Evolutionary conservation across 345 rosid species (phyloP).

Genomic region (Kernera saxatilis): DNA sequence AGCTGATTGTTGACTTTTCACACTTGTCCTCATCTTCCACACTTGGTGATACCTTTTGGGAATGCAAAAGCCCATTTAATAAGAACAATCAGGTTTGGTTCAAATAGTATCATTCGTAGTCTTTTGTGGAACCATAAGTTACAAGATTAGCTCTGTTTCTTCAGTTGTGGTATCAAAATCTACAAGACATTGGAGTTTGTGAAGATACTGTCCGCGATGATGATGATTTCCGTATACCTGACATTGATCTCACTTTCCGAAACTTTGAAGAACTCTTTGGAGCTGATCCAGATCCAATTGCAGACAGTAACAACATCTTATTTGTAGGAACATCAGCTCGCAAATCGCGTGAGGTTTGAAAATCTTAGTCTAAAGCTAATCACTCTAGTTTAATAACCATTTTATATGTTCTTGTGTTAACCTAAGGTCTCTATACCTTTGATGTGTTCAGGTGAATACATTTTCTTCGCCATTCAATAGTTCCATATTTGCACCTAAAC

Average conservation of each 20-base stretch:
- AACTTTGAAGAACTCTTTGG: slow-evolving; percentile 81
- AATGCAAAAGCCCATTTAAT: slow-evolving; percentile 50
- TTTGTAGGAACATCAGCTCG: neutral
- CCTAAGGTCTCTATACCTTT: neutral
- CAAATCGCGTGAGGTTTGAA: slow-evolving; percentile 30
- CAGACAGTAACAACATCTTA: slow-evolving; percentile 29
- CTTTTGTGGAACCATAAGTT: slow-evolving; percentile 32
- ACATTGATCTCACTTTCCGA: slow-evolving; percentile 65
- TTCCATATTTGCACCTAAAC: slow-evolving; percentile 25
- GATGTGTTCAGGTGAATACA: slow-evolving; percentile 15
- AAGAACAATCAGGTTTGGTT: slow-evolving; percentile 25
- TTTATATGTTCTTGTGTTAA: neutral
- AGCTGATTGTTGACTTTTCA: slow-evolving; percentile 40
- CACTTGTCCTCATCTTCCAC: slow-evolving; percentile 41
- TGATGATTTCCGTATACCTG: slow-evolving; percentile 70
- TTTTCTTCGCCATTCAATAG: slow-evolving; percentile 21
- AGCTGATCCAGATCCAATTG: slow-evolving; percentile 42
- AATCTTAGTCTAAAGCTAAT: neutral
- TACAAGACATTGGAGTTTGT: slow-evolving; percentile 86
- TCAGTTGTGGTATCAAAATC: slow-evolving; percentile 76
- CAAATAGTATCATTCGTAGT: slow-evolving; percentile 6
- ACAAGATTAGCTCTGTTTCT: slow-evolving; percentile 12
- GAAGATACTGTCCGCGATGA: slow-evolving; percentile 51
- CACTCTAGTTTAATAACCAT: neutral
- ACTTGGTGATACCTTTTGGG: slow-evolving; percentile 57